Base-by-base conservation (phyloP, 257 asterid genomes). In the Fraxinus cuspidata region DNA sequence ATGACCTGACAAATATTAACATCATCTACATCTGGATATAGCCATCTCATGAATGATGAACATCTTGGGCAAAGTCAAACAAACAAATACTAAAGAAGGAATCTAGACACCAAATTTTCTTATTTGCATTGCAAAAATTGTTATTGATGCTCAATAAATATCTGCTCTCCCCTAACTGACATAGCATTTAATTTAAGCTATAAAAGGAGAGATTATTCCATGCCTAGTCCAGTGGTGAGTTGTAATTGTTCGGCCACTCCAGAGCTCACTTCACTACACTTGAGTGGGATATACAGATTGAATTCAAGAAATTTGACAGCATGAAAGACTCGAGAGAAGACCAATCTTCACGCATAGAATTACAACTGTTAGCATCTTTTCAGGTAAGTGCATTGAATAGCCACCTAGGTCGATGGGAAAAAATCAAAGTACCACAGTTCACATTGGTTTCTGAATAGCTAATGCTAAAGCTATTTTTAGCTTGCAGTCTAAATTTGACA, bases 1-100 rank as follows among this genome's bases (percentile, higher is more conserved):
- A 95, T 95, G 74, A 91, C 97, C 99, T 94, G 86, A 82, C 31
- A 81, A 75, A 71, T 63, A 83, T 49, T 42, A 35, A 25, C 40
- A 74, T 3, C 47, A 44, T 19, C 27, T 19, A 3, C 29, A 37
- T 38, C 77, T 10, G 34, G 32, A 63, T 27, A 63, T 27, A 63
- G 35, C 16, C 69, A 63, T 23, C 32, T 25, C 35, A 23, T 25
- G 69, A 27, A 63, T 11, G 11, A n/a, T 7, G 27, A 53, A 53
- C 11, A 12, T 27, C 69, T 25, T 2, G 32, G 34, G 68, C 68
- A 63, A 11, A 25, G 18, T 63, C 8, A 27, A 63, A 63, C 31
- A 63, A 63, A 63, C 31, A 63, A 11, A 11, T 63, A 25, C 68
- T 10, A 25, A 1, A 25, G 23, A 23, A 63, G 68, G 32, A 60